phyloP scores from a whole-genome alignment of 306 rosid genomes.

The Fagus sylvatica region DNA sequence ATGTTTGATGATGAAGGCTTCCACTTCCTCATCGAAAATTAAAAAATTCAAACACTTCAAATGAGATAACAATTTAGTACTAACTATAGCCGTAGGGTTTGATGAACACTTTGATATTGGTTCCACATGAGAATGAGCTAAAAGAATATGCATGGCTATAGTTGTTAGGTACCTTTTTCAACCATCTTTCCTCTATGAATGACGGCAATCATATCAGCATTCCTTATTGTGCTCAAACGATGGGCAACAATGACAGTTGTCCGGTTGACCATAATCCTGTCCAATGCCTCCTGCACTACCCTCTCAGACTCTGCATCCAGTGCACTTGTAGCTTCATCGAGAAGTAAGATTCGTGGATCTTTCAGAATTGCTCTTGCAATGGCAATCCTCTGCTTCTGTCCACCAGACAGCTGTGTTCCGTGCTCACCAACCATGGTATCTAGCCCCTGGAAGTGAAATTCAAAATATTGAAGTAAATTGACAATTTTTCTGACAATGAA shows the following conservation, averaged over 20 bases:
- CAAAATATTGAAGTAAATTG: background rate
- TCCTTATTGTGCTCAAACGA: constrained; percentile 60
- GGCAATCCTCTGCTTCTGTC: constrained; percentile 65
- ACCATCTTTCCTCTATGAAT: constrained; percentile 59
- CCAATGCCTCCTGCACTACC: constrained; percentile 63
- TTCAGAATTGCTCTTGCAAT: constrained; percentile 75
- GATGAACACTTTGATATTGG: too few relatives aligned
- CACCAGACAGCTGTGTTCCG: constrained; percentile 70
- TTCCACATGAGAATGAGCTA: too few relatives aligned
- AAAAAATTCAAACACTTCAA: too few relatives aligned
- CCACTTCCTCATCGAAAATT: too few relatives aligned
- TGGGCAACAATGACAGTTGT: constrained; percentile 72
- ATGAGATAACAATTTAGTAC: too few relatives aligned
- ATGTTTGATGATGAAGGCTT: too few relatives aligned
- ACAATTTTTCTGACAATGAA: background rate
- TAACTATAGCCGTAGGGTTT: too few relatives aligned
- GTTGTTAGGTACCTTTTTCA: constrained; percentile 68
- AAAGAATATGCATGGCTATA: too few relatives aligned
- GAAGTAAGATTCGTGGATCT: constrained; percentile 68
- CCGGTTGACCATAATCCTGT: constrained; percentile 53
- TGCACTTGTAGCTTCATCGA: constrained; percentile 72
- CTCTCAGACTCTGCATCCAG: constrained; percentile 70
- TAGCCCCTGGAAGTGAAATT: constrained; percentile 42
- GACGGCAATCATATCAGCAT: constrained; percentile 60
- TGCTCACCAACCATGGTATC: constrained; percentile 69